A percentile compares a stretch with the other conserved stretches of the same genome.
Evolutionary conservation across 805 yeast species (phyloP).

Genomic region (Candida verbasci): DNA sequence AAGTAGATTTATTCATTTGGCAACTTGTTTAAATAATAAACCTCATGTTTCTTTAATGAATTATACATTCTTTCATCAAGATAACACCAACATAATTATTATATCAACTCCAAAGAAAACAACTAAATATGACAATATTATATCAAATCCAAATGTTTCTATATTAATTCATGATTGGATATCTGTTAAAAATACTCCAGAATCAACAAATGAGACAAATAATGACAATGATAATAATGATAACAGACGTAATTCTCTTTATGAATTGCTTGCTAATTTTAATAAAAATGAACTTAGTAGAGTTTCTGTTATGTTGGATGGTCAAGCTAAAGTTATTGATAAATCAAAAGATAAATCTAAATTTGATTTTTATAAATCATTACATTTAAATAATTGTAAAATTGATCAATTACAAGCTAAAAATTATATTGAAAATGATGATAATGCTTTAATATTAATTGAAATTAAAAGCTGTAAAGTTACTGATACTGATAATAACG

Average conservation of each 20-base stretch:
- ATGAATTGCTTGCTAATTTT: conserved; percentile 62
- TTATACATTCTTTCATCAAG: conserved; percentile 57
- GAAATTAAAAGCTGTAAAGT: conserved; percentile 66
- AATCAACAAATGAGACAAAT: conserved; percentile 2
- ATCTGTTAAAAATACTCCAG: conserved; percentile 43
- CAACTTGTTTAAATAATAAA: conserved; percentile 65
- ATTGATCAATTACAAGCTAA: conserved; percentile 65
- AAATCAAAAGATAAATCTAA: conserved; percentile 37
- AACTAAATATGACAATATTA: conserved; percentile 67
- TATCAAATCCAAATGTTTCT: conserved; percentile 71
- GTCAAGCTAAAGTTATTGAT: conserved; percentile 56
- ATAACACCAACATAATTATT: conserved; percentile 50
- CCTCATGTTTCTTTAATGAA: conserved; percentile 94
- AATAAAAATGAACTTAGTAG: conserved; percentile 78
- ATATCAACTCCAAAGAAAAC: conserved; percentile 71
- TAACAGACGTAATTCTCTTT: conserved; percentile 25
- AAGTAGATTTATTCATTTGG: conserved; percentile 76
- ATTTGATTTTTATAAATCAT: conserved; percentile 55
- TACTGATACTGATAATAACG: conserved; percentile 71
- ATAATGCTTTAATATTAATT: conserved; percentile 63
- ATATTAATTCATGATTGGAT: conserved; percentile 90
- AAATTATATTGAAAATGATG: conserved; percentile 45
- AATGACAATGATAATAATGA: conserved; percentile 10
- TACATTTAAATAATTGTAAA: conserved; percentile 59
- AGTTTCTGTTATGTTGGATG: conserved; percentile 77